Base-by-base conservation (phyloP, 2,329 filamentous ascomycete genomes). In the Aspergillus transmontanensis region DNA sequence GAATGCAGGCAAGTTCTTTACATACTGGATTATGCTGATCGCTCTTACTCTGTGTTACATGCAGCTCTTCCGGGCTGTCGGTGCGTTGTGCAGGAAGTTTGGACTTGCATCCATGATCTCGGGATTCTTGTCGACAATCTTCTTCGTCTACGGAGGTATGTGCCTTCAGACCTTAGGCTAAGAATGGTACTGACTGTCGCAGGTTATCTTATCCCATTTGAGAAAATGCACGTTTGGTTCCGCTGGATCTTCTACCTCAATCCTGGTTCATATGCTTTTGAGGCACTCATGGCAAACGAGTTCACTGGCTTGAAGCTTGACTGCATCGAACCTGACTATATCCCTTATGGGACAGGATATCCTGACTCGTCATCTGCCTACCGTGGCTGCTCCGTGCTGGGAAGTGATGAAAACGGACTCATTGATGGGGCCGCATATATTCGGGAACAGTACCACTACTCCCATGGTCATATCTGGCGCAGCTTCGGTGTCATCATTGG, bases 401-500 rank as follows among this genome's bases (percentile, higher is more conserved):
- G 75, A 9, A 76, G 74, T 39, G 68, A 74, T 14, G 66, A 63
- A 0, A 34, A 73, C 0, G 74, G 73, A 1, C 54, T 73, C 1
- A 77, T 89, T 6, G 74, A 75, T 28, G 87, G 87, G 0, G 79
- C 80, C 0, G 76, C 79, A 41, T 89, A 88, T 66, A 85, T 88
- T 32, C 62, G 76, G 12, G 78, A 81, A 3, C 81, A 85, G 3
- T 89, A 83, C 67, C 78, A 73, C 2, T 89, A 89, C 67, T 83
- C 80, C 0, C 75, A 80, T 4, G 75, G 79, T 1, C 86, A 89
- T 66, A 78, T 89, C 2, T 90, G 87, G 87, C 80, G 87, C 6
- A 92, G 94, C 77, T 93, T 90, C 76, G 92, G 90, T 1, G 92
- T 96, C 61, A 87, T 95, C 64, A 72, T 93, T 7, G 88, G 84